A percentile compares a stretch with the other conserved stretches of the same genome.
phyloP scores from a whole-genome alignment of 2,329 filamentous ascomycete genomes.

The Raffaelea albimanens region DNA sequence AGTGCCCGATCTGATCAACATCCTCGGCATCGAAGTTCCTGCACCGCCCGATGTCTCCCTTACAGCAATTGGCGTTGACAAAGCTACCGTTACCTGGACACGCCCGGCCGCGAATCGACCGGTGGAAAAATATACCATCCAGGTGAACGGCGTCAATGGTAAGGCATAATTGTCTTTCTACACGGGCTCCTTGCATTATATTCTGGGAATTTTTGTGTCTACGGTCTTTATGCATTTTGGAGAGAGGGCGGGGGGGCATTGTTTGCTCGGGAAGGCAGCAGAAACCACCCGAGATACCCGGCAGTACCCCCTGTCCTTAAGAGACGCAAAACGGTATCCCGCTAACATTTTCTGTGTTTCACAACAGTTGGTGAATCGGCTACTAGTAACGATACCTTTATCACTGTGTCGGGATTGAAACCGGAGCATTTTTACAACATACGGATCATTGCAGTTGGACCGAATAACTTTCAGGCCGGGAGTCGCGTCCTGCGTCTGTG shows the following conservation, averaged over 20 bases:
- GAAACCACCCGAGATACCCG: background rate
- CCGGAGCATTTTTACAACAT: conserved; percentile 89
- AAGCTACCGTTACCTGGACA: conserved; percentile 87
- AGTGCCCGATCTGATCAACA: conserved; percentile 79
- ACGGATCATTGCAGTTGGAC: conserved; percentile 82
- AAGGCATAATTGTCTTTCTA: conserved; percentile 24
- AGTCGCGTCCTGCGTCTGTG: conserved; percentile 77
- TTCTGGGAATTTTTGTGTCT: background rate
- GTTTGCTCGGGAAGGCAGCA: background rate
- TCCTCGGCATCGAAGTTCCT: conserved; percentile 90
- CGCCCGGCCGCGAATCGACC: conserved; percentile 55
- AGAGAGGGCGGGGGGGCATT: too few species aligned
- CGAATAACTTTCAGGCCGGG: conserved; percentile 84
- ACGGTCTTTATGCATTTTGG: background rate
- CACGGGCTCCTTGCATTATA: background rate
- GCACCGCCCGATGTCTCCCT: conserved; percentile 82
- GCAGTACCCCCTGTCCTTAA: too few species aligned
- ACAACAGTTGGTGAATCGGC: conserved; percentile 76
- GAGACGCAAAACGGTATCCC: background rate
- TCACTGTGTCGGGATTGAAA: conserved; percentile 79
- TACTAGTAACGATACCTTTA: conserved; percentile 70
- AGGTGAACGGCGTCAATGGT: conserved; percentile 91
- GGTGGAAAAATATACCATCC: conserved; percentile 80
- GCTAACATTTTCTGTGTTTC: background rate
- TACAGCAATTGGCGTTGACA: conserved; percentile 77